Percentiles rank a stretch among this genome's conserved stretches.
These are phyloP conservation scores for Pluteus cervinus DNA, from an alignment of 768 basidiomycete genomes.

Conservation along the genomic window DNA sequence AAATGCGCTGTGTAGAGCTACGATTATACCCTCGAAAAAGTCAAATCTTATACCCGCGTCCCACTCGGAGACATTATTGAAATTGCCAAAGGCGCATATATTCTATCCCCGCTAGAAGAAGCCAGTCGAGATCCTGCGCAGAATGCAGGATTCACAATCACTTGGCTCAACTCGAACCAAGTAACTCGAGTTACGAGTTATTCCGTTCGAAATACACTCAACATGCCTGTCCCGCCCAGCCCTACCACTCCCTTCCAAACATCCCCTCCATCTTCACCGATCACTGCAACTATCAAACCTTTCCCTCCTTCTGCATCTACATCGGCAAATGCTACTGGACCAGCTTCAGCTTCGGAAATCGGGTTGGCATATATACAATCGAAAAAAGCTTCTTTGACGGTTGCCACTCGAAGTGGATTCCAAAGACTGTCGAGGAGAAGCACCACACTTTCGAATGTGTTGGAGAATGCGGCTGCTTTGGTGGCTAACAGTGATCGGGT, in stretches of 20 bases:
- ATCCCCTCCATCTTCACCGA: conserved; percentile 9
- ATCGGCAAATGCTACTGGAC: too few relatives aligned
- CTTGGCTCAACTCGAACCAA: conserved; percentile 70
- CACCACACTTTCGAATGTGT: conserved; percentile 21
- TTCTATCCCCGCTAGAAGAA: conserved; percentile 89
- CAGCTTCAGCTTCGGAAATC: too few relatives aligned
- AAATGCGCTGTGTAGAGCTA: conserved; percentile 54
- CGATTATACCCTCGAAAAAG: conserved; percentile 90
- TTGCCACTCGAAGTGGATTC: neutral
- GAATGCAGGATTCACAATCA: conserved; percentile 82
- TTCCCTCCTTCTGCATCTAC: too few relatives aligned
- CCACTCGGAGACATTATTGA: conserved; percentile 75
- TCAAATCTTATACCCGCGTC: conserved; percentile 83
- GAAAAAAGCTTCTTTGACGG: neutral
- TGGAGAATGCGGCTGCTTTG: conserved; percentile 28
- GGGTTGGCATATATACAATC: too few relatives aligned
- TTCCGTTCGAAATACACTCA: conserved; percentile 63
- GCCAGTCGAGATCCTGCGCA: conserved; percentile 82
- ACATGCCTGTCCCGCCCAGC: too few relatives aligned
- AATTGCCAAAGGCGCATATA: conserved; percentile 91
- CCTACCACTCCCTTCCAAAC: conserved; percentile 13
- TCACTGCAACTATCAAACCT: too few relatives aligned
- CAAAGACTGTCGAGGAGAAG: conserved; percentile 11
- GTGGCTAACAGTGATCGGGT: conserved; percentile 30
- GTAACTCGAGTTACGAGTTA: conserved; percentile 80